A percentile compares a stretch with the other conserved stretches of the same genome.
phyloP scores from a whole-genome alignment of 1,139 yeast genomes.

The Hansenula anomala region DNA sequence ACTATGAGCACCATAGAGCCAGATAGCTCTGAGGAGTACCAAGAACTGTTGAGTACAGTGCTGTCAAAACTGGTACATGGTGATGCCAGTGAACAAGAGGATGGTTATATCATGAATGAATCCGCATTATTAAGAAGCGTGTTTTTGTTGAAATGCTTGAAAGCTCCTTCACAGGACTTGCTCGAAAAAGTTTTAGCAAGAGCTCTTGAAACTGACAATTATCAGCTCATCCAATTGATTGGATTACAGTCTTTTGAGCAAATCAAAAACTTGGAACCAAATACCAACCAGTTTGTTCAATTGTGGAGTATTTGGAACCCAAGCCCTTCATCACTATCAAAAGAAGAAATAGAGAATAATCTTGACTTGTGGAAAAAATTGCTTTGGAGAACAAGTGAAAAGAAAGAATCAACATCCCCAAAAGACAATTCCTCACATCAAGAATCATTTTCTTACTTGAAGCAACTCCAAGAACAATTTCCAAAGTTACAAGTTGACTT shows the following conservation, averaged over 20 bases:
- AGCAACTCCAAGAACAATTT: too few relatives aligned
- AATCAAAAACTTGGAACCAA: background rate
- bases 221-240: background rate
- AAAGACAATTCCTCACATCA: too few relatives aligned
- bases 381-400: background rate
- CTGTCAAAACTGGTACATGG: conserved; percentile 20
- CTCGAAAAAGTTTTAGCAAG: conserved; percentile 4
- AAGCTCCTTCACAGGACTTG: conserved; percentile 1
- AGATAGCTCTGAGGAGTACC: conserved; percentile 1
- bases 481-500: background rate
- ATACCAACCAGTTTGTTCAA: background rate
- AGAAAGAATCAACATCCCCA: too few relatives aligned
- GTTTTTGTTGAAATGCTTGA: conserved; percentile 1
- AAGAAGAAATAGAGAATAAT: background rate
- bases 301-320: conserved; percentile 2
- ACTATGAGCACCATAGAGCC: conserved; percentile 1
- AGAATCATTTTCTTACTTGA: too few relatives aligned
- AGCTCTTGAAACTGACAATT: background rate
- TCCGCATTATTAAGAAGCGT: conserved; percentile 7
- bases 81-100: conserved; percentile 20
- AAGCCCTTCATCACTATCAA: background rate
- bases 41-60: conserved; percentile 9
- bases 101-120: conserved; percentile 7
- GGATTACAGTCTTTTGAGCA: background rate
- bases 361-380: background rate